Percentiles rank a stretch among this genome's conserved stretches.
These are phyloP conservation scores for Eragrostis curvula DNA, from an alignment of 176 grass and related monocot genomes.

Conservation along the genomic window DNA sequence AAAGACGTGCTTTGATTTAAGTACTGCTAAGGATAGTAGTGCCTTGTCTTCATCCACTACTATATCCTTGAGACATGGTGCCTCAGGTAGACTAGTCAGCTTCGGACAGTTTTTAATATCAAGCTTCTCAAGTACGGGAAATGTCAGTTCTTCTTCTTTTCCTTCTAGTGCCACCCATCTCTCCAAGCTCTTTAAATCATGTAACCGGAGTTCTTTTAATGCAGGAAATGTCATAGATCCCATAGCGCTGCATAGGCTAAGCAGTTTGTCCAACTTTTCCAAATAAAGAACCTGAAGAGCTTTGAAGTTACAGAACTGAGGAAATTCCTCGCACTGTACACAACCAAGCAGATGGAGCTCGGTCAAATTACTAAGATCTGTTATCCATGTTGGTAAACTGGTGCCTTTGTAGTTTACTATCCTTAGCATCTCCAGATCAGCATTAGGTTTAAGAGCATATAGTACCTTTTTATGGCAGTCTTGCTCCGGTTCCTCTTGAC, in stretches of 20 bases:
- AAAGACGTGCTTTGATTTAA: background rate
- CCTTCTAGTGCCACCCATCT: background rate
- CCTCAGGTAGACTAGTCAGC: constrained; percentile 3
- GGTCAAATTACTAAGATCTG: background rate
- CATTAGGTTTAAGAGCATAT: constrained; percentile 24
- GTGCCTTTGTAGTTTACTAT: background rate
- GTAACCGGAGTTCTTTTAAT: background rate
- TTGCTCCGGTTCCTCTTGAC: too few species aligned
- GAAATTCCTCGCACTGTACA: background rate
- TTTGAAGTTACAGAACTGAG: background rate
- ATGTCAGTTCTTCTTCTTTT: background rate
- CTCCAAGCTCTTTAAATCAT: background rate
- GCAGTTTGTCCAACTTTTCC: background rate
- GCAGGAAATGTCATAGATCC: background rate
- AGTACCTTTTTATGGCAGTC: background rate
- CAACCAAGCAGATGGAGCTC: constrained; percentile 15
- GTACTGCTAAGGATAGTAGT: background rate
- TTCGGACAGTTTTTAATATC: background rate
- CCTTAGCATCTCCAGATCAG: background rate
- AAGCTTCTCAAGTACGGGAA: background rate
- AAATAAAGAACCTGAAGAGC: background rate
- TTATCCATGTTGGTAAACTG: background rate
- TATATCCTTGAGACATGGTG: constrained; percentile 15
- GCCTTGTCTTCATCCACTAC: background rate
- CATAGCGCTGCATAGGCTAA: background rate